A percentile compares a stretch with the other conserved stretches of the same genome.
Conservation (phyloP, 768 basidiomycete species). For the Tulasnella sp. region DNA sequence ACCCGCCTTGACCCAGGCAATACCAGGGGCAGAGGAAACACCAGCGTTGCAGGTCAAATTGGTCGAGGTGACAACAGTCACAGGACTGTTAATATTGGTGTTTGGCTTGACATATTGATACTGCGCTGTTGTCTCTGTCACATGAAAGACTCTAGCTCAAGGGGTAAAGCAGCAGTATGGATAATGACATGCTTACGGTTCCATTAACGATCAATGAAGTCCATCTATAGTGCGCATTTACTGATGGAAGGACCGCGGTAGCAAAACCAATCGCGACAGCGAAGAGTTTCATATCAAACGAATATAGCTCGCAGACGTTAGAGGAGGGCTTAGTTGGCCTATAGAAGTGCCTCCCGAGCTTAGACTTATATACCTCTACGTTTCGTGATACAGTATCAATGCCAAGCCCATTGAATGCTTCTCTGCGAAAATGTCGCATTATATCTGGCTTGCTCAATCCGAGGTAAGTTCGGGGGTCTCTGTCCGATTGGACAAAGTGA, state of each 20-base stretch:
- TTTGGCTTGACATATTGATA: conserved; percentile 6
- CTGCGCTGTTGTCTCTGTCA: neutral
- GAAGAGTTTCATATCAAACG: neutral
- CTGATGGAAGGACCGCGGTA: neutral
- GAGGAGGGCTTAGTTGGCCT: too few species aligned
- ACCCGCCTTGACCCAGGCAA: conserved; percentile 1
- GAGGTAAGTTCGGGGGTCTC: neutral
- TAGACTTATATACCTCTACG: too few species aligned
- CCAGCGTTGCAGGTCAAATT: conserved; percentile 2
- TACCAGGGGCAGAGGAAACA: neutral
- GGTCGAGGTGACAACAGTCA: neutral
- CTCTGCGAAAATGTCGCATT: neutral
- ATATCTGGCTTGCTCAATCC: neutral
- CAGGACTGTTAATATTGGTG: conserved; percentile 6
- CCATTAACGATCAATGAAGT: conserved; percentile 1
- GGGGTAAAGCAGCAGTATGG: too few species aligned
- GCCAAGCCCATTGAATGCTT: neutral
- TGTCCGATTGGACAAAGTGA: neutral
- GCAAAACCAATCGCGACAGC: neutral
- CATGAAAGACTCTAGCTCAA: too few species aligned
- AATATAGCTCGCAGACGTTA: too few species aligned
- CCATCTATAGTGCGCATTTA: neutral
- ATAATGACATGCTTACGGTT: too few species aligned
- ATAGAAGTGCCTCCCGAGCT: too few species aligned
- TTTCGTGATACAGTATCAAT: too few species aligned